Base-by-base conservation (phyloP, 192 early-diverging fungal species). In the Coemansia sp. region DNA sequence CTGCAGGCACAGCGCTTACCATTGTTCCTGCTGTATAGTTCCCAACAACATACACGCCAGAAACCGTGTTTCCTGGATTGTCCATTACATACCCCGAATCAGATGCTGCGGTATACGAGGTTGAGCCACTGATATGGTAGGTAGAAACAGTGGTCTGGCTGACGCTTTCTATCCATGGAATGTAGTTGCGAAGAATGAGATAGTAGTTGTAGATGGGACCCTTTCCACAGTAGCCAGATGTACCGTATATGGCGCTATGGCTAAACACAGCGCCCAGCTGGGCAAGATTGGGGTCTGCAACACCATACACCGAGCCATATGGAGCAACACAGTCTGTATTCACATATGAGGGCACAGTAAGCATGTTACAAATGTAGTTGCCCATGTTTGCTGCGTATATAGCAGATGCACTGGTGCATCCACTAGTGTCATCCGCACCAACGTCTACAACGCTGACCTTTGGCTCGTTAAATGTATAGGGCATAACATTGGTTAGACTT, bases 151-250 rank as follows among this genome's bases (percentile, higher is more conserved):
- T 32, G 6, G 48, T 18, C 10, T 64, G 63, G 2, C 48, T 15
- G 3, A 37, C n/a, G 11, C 16, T 19, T 41, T 72, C 45, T 10
- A 63, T 61, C 75, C 75, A 77, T 5, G 66, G 39, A 2, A 77
- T 47, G 22, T 77, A 77, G 57, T 77, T 71, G 59, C 69, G 66
- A 16, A 77, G 41, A 51, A 72, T 42, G 6, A 54, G 66, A 47
- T 77, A 77, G 56, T 77, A 77, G 66, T 48, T 64, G 47, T 65
- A 46, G 12, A 77, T 51, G 4, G 62, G 62, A 1, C 56, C 43
- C 0, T 39, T 32, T 13, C 69, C 63, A 37, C 75, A 77, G n/a
- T 68, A 71, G 1, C 62, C 66, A 16, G 15, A 54, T 21, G 32
- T 57, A 0, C 64, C 65, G 18, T 66, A 59, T 9, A 63, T 65